phyloP scores from a whole-genome alignment of 139 green algal genomes.

The Micractinium sp. region DNA sequence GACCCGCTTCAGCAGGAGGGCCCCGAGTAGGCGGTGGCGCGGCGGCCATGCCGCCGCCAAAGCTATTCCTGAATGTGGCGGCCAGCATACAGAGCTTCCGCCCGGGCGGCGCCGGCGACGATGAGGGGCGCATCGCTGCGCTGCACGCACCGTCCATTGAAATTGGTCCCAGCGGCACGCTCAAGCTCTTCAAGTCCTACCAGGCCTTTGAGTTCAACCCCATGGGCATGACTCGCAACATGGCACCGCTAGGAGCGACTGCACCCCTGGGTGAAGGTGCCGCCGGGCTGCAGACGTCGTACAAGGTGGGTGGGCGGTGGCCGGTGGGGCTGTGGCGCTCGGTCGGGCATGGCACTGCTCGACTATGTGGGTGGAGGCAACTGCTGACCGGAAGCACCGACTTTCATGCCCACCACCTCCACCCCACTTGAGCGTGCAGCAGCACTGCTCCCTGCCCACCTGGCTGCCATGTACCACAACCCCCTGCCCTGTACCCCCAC shows the following conservation, averaged over 20 bases:
- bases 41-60: conserved; percentile 33
- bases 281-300: conserved; percentile 37
- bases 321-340: background rate
- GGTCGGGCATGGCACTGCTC: background rate
- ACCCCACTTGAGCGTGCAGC: background rate
- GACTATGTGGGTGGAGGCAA: background rate
- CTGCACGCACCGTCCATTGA: conserved; percentile 50
- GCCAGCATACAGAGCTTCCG: conserved; percentile 30
- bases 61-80: conserved; percentile 26
- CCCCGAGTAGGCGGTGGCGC: too few species aligned
- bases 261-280: conserved; percentile 45
- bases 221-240: conserved; percentile 48
- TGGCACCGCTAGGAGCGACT: background rate
- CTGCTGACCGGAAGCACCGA: background rate
- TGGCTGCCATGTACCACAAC: background rate
- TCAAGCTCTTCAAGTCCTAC: conserved; percentile 58
- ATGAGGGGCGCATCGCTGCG: background rate
- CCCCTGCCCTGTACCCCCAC: too few species aligned
- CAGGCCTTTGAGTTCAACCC: conserved; percentile 63
- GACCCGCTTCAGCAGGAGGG: too few species aligned
- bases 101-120: background rate
- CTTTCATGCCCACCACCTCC: background rate
- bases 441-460: background rate
- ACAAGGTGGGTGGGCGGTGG: conserved; percentile 41
- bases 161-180: conserved; percentile 47